Conservation (phyloP, 176 grass and related monocot genomes). For the Calamus simplicifolius region DNA sequence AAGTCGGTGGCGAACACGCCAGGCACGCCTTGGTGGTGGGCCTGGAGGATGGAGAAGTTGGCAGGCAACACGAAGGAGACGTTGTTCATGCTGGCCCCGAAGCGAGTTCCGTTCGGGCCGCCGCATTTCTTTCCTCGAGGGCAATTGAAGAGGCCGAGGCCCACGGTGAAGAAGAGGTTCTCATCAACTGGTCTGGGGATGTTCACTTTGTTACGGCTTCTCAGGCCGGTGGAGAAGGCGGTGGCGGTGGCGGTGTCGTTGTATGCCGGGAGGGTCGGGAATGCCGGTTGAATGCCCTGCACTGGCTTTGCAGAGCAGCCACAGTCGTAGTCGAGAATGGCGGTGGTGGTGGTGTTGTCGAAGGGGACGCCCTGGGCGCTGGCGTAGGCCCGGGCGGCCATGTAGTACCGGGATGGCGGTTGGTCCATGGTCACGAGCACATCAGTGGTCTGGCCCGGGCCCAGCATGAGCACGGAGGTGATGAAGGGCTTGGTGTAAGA, state of each 20-base stretch:
- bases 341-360: constrained; percentile 86
- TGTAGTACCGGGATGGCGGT: constrained; percentile 44
- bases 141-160: constrained; percentile 4
- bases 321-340: constrained; percentile 63
- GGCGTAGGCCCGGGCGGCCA: constrained; percentile 58
- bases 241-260: neutral
- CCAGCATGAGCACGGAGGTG: constrained; percentile 54
- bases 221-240: neutral
- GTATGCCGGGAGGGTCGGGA: constrained; percentile 3
- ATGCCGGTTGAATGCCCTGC: neutral
- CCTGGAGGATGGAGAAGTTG: constrained; percentile 4
- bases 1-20: constrained; percentile 17
- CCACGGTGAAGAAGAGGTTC: constrained; percentile 13
- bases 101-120: neutral
- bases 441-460: constrained; percentile 86
- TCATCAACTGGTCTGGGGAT: neutral
- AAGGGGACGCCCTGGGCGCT: constrained; percentile 46
- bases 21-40: neutral
- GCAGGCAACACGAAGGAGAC: constrained; percentile 5
- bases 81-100: constrained; percentile 15
- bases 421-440: constrained; percentile 76
- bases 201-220: neutral
- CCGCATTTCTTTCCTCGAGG: neutral
- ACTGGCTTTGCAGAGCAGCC: no score
- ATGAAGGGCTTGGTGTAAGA: constrained; percentile 83